Conservation (phyloP, 768 basidiomycete species). For the Xerocomus spinulosus region DNA sequence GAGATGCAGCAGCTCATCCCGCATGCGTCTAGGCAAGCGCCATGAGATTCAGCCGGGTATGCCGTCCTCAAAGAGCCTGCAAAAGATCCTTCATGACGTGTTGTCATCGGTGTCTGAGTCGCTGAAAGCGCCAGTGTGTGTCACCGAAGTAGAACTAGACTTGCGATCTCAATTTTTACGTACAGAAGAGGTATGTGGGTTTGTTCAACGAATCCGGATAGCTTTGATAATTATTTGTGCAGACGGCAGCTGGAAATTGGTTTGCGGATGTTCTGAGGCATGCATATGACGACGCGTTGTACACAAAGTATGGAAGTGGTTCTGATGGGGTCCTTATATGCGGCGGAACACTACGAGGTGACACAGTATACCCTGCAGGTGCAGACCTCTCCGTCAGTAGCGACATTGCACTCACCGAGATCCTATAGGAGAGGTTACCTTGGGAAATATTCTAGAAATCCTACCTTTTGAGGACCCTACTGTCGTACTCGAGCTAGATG, state of each 20-base stretch:
- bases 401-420: not conserved
- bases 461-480: slow-evolving; percentile 85
- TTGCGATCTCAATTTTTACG: slow-evolving; percentile 73
- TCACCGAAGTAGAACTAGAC: slow-evolving; percentile 61
- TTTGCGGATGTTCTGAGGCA: slow-evolving; percentile 81
- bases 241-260: slow-evolving; percentile 78
- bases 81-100: slow-evolving; percentile 54
- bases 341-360: slow-evolving; percentile 82
- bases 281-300: slow-evolving; percentile 71
- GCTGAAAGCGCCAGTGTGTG: slow-evolving; percentile 73
- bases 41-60: slow-evolving; percentile 58
- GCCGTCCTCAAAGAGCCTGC: slow-evolving; percentile 51
- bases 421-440: slow-evolving; percentile 58
- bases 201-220: not conserved
- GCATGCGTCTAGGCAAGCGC: slow-evolving; percentile 51
- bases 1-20: not conserved
- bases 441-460: slow-evolving; percentile 87
- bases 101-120: slow-evolving; percentile 66
- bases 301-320: slow-evolving; percentile 53
- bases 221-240: not conserved
- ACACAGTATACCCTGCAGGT: slow-evolving; percentile 83
- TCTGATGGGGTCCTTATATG: slow-evolving; percentile 80
- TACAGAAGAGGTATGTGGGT: slow-evolving; percentile 53
- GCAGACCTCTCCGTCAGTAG: slow-evolving; percentile 2
- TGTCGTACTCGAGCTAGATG: slow-evolving; percentile 77